Evolutionary conservation across 2,329 filamentous ascomycete species (phyloP).

Genomic region (Trichoderma arundinaceum): DNA sequence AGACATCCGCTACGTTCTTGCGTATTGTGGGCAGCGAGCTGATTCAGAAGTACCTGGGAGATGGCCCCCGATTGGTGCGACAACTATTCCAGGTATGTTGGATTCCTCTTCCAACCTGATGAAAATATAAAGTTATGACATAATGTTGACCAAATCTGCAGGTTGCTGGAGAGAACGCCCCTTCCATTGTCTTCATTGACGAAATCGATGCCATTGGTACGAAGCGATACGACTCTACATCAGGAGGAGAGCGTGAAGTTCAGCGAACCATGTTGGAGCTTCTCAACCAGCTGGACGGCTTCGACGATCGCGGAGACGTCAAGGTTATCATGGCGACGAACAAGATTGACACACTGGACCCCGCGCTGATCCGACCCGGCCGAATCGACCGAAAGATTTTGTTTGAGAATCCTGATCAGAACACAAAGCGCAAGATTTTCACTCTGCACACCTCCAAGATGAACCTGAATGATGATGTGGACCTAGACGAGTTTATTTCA

Average conservation of each 20-base stretch:
- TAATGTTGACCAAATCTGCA: slow-evolving; percentile 42
- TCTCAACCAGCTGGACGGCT: slow-evolving; percentile 97
- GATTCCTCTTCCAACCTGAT: not conserved
- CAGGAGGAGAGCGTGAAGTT: slow-evolving; percentile 94
- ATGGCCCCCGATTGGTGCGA: slow-evolving; percentile 90
- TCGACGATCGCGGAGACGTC: slow-evolving; percentile 97
- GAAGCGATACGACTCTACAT: slow-evolving; percentile 97
- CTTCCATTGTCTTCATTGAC: slow-evolving; percentile 98
- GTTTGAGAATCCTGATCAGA: slow-evolving; percentile 74
- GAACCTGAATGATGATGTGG: slow-evolving; percentile 95
- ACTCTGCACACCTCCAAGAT: slow-evolving; percentile 98
- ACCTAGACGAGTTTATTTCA: slow-evolving; percentile 96
- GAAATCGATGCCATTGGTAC: slow-evolving; percentile 99
- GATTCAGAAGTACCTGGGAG: slow-evolving; percentile 98
- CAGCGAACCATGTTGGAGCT: slow-evolving; percentile 98
- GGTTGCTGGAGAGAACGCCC: slow-evolving; percentile 93
- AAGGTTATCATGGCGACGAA: slow-evolving; percentile 99
- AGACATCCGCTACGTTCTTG: slow-evolving; percentile 97
- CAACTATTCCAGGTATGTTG: slow-evolving; percentile 82
- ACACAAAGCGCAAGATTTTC: slow-evolving; percentile 97
- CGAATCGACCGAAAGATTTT: slow-evolving; percentile 98
- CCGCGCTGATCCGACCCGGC: slow-evolving; percentile 92
- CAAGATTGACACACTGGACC: slow-evolving; percentile 98
- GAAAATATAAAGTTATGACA: not conserved
- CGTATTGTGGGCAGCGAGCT: slow-evolving; percentile 96